A percentile compares a stretch with the other conserved stretches of the same genome.
These are phyloP conservation scores for Thielaviopsis euricoi DNA, from an alignment of 2,329 filamentous ascomycete species.

Conservation along the genomic window DNA sequence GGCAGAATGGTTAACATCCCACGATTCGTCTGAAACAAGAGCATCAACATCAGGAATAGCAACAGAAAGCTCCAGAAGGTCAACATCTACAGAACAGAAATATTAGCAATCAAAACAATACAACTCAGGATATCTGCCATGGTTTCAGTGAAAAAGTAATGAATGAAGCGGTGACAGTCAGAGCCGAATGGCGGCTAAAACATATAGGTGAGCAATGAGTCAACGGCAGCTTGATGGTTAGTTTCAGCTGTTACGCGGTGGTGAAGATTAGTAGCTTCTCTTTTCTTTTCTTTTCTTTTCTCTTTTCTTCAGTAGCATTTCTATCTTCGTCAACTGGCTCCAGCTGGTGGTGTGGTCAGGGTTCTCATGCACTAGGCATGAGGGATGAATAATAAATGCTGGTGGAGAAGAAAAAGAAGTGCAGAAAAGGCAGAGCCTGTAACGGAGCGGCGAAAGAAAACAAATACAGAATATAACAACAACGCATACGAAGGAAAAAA, in stretches of 20 bases:
- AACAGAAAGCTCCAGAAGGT: slow-evolving; percentile 43
- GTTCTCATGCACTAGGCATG: neutral
- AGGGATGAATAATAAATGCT: neutral
- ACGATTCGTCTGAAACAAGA: slow-evolving; percentile 44
- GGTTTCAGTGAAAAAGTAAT: neutral
- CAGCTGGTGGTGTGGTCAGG: neutral
- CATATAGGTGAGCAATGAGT: neutral
- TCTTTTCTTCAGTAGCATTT: neutral
- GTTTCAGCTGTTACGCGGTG: neutral
- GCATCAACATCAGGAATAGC: slow-evolving; percentile 49
- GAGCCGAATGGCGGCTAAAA: neutral
- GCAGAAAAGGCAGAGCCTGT: slow-evolving; percentile 14
- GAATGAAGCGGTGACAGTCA: neutral
- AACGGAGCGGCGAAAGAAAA: neutral
- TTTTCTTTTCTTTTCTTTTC: neutral
- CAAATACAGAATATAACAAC: slow-evolving; percentile 4
- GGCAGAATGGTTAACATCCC: neutral
- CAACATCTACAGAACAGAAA: slow-evolving; percentile 37
- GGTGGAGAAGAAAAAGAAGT: slow-evolving; percentile 14
- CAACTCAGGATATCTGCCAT: slow-evolving; percentile 11
- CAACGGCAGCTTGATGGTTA: neutral
- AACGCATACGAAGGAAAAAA: slow-evolving; percentile 1
- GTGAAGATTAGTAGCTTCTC: neutral
- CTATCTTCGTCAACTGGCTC: neutral
- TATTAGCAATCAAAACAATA: slow-evolving; percentile 24